phyloP scores from a whole-genome alignment of 163 green algal genomes.

The Trebouxia gelatinosa region DNA sequence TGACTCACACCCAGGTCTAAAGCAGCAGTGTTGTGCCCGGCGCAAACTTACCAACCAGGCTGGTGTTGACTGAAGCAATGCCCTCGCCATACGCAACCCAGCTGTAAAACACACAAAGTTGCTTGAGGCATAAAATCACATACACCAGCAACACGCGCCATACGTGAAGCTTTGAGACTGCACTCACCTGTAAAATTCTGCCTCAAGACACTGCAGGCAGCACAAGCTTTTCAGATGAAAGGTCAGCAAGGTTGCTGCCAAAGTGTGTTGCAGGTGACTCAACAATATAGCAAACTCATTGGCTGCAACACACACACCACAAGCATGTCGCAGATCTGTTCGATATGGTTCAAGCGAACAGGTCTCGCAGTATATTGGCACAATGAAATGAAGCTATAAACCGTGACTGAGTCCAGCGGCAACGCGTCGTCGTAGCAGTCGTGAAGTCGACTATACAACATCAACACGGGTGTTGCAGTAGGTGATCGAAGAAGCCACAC shows the following conservation, averaged over 20 bases:
- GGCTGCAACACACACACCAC: background rate
- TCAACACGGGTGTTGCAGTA: background rate
- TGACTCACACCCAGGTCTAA: too few species aligned
- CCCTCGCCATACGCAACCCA: background rate
- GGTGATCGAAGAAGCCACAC: background rate
- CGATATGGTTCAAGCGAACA: background rate
- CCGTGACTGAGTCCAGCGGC: too few species aligned
- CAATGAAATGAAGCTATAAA: too few species aligned
- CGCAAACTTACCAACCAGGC: background rate
- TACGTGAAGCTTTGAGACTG: too few species aligned
- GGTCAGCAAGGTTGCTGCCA: too few species aligned
- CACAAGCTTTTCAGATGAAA: too few species aligned
- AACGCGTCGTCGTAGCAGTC: too few species aligned
- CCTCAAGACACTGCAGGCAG: background rate
- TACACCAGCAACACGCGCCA: too few species aligned
- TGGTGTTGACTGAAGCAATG: background rate
- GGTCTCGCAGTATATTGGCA: too few species aligned
- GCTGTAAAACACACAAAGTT: constrained; percentile 12
- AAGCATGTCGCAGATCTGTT: background rate
- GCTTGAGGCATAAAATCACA: too few species aligned
- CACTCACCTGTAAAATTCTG: constrained; percentile 13
- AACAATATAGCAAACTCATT: background rate
- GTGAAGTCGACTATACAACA: background rate
- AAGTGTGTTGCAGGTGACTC: too few species aligned
- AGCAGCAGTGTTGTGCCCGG: background rate